Evolutionary conservation across 495 filamentous ascomycete genomes (phyloP), one percentile per base, ranked within the genome.

Genomic region (Lasiosphaeris hirsuta): DNA sequence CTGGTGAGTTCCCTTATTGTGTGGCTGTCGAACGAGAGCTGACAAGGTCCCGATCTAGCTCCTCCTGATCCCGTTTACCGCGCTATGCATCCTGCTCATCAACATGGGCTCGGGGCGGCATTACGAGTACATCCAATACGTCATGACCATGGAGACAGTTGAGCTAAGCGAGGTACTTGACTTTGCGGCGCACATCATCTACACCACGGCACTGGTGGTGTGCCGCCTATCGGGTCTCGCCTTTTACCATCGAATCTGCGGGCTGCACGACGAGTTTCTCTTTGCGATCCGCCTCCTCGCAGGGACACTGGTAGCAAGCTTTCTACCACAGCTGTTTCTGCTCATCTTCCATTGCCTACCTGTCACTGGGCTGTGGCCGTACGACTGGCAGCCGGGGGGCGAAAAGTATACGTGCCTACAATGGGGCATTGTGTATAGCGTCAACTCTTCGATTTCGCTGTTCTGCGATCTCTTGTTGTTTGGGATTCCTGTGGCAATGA

Each of bases 211-310:
- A 15, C 66, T 79, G 18, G 68, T 75, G 59, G 46, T 72, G 18
- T 78, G 77, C 60, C 74, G 77, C 36, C 60, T 79, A 1, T 79
- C 76, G 19, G 77, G 76, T 59, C 70, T 80, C 8, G 72, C 76
- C 14, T 79, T 80, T 60, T 80, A 78, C 58, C 68, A 69, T 23
- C 73, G 75, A 10, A 65, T 80, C 34, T 65, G 66, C n/a, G 62
- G 59, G 7, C 68, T 69, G 13, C 61, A 69, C 33, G 54, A 61
- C 56, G 69, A 68, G 18, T 59, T 79, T 3, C 62, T 63, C 23
- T 35, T 68, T n/a, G 60, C 65, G 45, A 74, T 78, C 57, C 60
- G 67, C 19, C 44, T 68, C 30, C 71, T 72, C 7, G 65, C 58
- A 3, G 68, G 59, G 7, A 46, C 70, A 71, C 60, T 79, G 33